Conservation (phyloP, 139 green algal species). For the Micromonas pusilla region DNA sequence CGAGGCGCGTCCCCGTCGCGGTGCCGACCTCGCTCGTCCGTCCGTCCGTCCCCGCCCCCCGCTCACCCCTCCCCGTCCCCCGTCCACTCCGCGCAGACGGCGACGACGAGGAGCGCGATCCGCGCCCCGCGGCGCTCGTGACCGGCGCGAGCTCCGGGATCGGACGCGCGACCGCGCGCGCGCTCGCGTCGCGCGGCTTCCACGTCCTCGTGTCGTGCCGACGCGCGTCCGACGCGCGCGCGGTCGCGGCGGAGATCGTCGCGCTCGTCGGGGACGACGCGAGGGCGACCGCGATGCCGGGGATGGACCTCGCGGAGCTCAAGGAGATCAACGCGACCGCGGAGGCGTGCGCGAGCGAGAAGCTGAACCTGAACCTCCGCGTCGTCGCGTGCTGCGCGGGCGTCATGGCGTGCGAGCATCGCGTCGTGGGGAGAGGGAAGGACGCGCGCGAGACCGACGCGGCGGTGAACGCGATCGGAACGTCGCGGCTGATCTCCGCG, state of each 20-base stretch:
- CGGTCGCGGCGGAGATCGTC: neutral
- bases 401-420: neutral
- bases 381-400: neutral
- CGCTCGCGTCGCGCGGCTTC: too few relatives aligned
- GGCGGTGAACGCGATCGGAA: neutral
- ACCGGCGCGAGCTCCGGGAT: neutral
- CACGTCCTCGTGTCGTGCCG: too few relatives aligned
- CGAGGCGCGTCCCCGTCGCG: too few relatives aligned
- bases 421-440: neutral
- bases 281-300: too few relatives aligned
- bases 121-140: neutral
- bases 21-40: too few relatives aligned
- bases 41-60: too few relatives aligned
- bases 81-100: too few relatives aligned
- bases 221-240: neutral
- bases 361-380: neutral
- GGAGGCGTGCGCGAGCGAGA: neutral
- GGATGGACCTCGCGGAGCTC: neutral
- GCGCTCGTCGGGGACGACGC: neutral
- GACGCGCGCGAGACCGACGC: neutral
- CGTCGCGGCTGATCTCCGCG: neutral
- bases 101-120: neutral
- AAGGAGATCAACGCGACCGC: neutral
- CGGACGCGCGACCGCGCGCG: neutral
- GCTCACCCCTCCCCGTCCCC: too few relatives aligned